phyloP scores from a whole-genome alignment of 495 filamentous ascomycete species.

The Xylaria cubensis region DNA sequence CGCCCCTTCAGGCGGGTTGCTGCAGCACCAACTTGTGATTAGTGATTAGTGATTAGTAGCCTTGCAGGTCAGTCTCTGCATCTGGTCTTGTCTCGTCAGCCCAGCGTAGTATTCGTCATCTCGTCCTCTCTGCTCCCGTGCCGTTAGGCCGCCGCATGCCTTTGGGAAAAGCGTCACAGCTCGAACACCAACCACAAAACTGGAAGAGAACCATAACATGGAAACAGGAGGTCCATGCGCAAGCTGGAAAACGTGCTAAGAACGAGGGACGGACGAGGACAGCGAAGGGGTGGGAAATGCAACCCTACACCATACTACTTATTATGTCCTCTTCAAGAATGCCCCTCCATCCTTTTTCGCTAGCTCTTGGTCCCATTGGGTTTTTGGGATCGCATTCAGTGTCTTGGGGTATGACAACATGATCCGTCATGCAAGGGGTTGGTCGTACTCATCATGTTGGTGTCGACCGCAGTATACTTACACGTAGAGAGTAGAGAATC shows the following conservation, averaged over 20 bases:
- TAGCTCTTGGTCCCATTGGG: conserved; percentile 19
- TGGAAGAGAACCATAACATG: neutral
- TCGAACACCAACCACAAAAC: neutral
- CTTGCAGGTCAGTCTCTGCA: conserved; percentile 26
- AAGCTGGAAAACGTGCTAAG: conserved; percentile 7
- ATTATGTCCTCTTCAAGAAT: conserved; percentile 5
- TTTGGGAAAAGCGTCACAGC: conserved; percentile 10
- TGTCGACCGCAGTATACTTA: conserved; percentile 5
- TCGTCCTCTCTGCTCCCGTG: conserved; percentile 32
- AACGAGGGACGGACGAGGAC: conserved; percentile 19
- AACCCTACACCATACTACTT: conserved; percentile 16
- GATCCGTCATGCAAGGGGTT: conserved; percentile 41
- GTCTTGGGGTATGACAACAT: conserved; percentile 43
- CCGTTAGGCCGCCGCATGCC: neutral
- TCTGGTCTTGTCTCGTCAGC: conserved; percentile 21
- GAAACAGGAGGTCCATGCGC: conserved; percentile 24
- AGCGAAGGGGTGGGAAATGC: conserved; percentile 24
- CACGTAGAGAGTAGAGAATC: neutral
- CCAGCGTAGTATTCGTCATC: conserved; percentile 41
- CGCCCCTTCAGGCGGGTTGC: neutral
- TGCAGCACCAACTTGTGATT: conserved; percentile 9
- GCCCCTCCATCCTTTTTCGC: conserved; percentile 3
- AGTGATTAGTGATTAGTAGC: conserved; percentile 28
- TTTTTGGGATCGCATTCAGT: conserved; percentile 28
- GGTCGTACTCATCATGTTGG: conserved; percentile 19